Evolutionary conservation across 768 basidiomycete genomes (phyloP), one percentile per base, ranked within the genome.

Genomic region (Sutorius australiensis): DNA sequence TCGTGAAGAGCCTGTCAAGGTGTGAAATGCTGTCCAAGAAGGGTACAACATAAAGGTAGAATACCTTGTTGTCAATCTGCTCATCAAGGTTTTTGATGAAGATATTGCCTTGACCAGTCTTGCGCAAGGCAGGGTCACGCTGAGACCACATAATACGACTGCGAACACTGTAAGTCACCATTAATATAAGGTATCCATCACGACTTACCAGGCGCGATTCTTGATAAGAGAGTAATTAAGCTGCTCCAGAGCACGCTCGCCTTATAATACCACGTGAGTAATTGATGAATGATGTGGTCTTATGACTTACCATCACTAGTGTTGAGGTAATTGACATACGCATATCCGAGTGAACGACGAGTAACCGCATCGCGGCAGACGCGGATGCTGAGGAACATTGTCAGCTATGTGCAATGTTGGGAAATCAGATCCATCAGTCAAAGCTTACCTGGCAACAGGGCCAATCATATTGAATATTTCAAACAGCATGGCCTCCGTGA

Each of bases 121-220:
- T 98, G 74, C 97, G 91, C 69, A 99, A 86, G 62, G 94, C 92
- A 54, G 97, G 97, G 77, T 98, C 97, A 72, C 97, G 92, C 82
- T 98, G 97, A 67, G 95, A 98, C 95, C 97, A 98, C 97, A 99
- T 99, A 81, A 99, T 99, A 66, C 97, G 92, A 80, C 90, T 92
- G 61, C 52, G 34, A 27, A 6, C 27, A 46, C 38, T 44, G 46
- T 54, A 49, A 55, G 46, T 24, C 50, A 6, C 39, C 41, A 6
- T 27, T 9, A 3, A 34, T 19, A 16, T 6, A 31, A 51, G 16
- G 48, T 48, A 21, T 24, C 14, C 5, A 0, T 32, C 5, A 24
- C n/a, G 40, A 72, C 79, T 61, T 65, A 91, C 91, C 97, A 99
- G 58, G 97, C 88, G 66, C 93, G 89, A 73, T 88, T 88, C 81